phyloP scores from a whole-genome alignment of 768 basidiomycete species.

The Pisolithus albus region DNA sequence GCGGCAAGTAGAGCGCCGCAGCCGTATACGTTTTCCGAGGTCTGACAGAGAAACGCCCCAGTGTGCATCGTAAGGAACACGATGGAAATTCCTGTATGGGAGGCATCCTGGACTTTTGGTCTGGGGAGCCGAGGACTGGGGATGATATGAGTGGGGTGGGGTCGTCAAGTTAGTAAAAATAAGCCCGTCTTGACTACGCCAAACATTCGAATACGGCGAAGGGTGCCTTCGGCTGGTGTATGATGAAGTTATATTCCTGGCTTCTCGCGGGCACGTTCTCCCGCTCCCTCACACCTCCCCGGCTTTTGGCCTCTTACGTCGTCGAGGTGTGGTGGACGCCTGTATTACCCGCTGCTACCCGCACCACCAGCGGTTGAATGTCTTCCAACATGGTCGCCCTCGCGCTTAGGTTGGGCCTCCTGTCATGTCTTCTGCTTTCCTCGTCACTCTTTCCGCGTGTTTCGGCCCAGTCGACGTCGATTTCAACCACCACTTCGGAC shows the following conservation, averaged over 20 bases:
- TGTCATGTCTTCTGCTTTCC: conserved; percentile 20
- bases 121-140: background rate
- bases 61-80: background rate
- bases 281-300: background rate
- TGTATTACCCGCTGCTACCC: too few relatives aligned
- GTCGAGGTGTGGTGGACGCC: background rate
- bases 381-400: conserved; percentile 10
- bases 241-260: background rate
- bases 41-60: too few relatives aligned
- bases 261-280: background rate
- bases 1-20: background rate
- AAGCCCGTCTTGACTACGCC: too few relatives aligned
- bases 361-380: background rate
- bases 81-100: too few relatives aligned
- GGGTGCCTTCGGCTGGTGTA: too few relatives aligned
- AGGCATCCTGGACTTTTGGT: too few relatives aligned
- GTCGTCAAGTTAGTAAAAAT: background rate
- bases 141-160: background rate
- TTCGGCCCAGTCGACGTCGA: conserved; percentile 31
- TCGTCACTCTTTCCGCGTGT: conserved; percentile 27
- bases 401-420: conserved; percentile 1
- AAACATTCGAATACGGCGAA: too few relatives aligned
- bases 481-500: conserved; percentile 10
- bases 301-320: background rate
- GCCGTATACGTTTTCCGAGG: background rate